phyloP scores from a whole-genome alignment of 1,284 basidiomycete species.

The Sanghuangporus baumii region DNA sequence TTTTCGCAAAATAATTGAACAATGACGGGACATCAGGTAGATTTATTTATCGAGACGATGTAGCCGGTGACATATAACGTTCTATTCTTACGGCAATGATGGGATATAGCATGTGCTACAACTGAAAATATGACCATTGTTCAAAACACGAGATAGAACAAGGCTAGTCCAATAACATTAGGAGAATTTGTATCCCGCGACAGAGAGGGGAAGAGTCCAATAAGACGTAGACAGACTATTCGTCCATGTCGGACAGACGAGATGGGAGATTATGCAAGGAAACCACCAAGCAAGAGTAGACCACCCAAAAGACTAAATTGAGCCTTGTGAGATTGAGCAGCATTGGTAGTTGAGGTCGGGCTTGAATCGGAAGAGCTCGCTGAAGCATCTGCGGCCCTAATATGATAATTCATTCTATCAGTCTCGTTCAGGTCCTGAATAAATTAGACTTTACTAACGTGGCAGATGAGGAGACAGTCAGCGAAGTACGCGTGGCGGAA shows the following conservation, averaged over 20 bases:
- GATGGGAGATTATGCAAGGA: constrained; percentile 23
- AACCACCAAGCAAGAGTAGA: constrained; percentile 27
- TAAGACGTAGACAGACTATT: background rate
- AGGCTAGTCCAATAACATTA: background rate
- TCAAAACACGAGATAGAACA: background rate
- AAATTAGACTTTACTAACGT: background rate
- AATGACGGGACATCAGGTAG: background rate
- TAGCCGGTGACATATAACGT: background rate
- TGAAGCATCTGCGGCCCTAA: background rate
- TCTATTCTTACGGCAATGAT: background rate
- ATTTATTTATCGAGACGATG: background rate
- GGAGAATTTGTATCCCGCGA: background rate
- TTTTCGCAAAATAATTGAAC: background rate
- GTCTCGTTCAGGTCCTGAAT: background rate
- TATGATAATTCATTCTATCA: background rate
- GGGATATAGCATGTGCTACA: background rate
- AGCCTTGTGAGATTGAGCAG: constrained; percentile 25
- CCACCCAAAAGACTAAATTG: constrained; percentile 26
- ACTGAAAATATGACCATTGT: background rate
- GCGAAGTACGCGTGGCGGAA: constrained; percentile 18
- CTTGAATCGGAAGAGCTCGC: background rate
- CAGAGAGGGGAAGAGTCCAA: background rate
- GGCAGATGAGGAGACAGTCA: constrained; percentile 21
- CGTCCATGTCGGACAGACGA: background rate
- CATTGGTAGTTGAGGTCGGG: constrained; percentile 20